Evolutionary conservation across 1,139 yeast genomes (phyloP), one percentile per base, ranked within the genome.

Genomic region (Pneumocystis oryctolagi): DNA sequence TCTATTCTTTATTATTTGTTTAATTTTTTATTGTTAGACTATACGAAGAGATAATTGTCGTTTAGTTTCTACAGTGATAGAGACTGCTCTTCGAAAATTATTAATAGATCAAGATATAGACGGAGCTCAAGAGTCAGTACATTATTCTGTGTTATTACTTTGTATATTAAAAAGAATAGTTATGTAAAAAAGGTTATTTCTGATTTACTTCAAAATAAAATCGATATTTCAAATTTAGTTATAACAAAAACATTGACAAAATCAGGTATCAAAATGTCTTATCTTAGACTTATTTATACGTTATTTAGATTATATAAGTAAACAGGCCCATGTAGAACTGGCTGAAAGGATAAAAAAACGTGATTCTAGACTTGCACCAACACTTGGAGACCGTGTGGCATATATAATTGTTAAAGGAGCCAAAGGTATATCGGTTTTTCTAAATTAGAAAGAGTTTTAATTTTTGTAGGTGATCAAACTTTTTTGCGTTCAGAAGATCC

Each of bases 401-500:
- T 94, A 92, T 73, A 98, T 94, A 53, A 90, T 94, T 66, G 85
- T 87, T 69, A 82, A 83, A 70, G 88, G 88, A 61, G 85, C 94
- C 0, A 80, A 83, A 14, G 87, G 55, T 47, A 47, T n/a, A 20
- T 47, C 2, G 20, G 5, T 47, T 47, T 47, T 25, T 25, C 25
- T 12, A 47, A 20, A 25, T 47, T 25, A 14, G 8, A 47, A 47
- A 47, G 12, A 9, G 4, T 6, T 47, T 47, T 40, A 40, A 12
- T 20, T 47, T 47, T 47, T 47, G 9, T 14, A 47, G 55, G 92
- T 67, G 89, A 86, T 65, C 90, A 89, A 72, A 86, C 90, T 68
- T 94, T 90, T 73, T 96, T 90, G 69, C 89, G 94, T 74, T 89
- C 97, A 0, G 99, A 94, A 73, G 98, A 94, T 72, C 99, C 99